Evolutionary conservation across 768 basidiomycete genomes (phyloP).

Genomic region (Serendipita sp.): DNA sequence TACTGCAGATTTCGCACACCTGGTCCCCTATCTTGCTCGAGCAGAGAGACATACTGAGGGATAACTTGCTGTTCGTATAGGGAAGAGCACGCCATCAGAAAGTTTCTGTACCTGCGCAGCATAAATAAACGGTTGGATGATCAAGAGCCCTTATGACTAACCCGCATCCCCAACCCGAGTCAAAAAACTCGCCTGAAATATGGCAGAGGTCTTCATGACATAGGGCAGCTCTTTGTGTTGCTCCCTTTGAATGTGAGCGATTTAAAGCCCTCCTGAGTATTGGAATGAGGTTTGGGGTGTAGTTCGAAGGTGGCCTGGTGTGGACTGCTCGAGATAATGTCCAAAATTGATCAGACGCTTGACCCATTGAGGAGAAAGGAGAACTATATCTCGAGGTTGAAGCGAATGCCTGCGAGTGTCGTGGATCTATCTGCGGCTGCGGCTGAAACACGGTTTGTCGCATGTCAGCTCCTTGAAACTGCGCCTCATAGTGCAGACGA

Average conservation of each 20-base stretch:
- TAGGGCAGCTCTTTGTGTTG: constrained; percentile 39
- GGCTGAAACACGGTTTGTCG: background rate
- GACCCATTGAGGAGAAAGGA: background rate
- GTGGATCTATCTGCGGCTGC: background rate
- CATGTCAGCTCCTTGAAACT: constrained; percentile 20
- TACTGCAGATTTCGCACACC: constrained; percentile 54
- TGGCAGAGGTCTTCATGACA: constrained; percentile 50
- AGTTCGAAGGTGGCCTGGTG: constrained; percentile 35
- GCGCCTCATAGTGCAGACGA: constrained; percentile 38
- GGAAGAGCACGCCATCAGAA: constrained; percentile 57
- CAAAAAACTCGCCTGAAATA: constrained; percentile 41
- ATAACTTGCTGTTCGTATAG: constrained; percentile 52
- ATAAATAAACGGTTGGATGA: constrained; percentile 5
- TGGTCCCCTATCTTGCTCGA: constrained; percentile 43
- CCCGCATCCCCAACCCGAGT: constrained; percentile 62
- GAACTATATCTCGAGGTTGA: background rate
- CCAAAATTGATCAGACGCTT: constrained; percentile 20
- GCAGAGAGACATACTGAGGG: constrained; percentile 41
- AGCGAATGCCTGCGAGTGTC: background rate
- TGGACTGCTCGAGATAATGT: constrained; percentile 49
- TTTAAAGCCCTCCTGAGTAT: constrained; percentile 40
- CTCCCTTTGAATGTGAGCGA: constrained; percentile 33
- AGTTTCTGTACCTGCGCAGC: constrained; percentile 56
- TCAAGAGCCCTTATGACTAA: constrained; percentile 13
- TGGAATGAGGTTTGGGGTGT: constrained; percentile 57